Evolutionary conservation across 1,139 yeast genomes (phyloP).

Genomic region (Magnusiomyces sp.): DNA sequence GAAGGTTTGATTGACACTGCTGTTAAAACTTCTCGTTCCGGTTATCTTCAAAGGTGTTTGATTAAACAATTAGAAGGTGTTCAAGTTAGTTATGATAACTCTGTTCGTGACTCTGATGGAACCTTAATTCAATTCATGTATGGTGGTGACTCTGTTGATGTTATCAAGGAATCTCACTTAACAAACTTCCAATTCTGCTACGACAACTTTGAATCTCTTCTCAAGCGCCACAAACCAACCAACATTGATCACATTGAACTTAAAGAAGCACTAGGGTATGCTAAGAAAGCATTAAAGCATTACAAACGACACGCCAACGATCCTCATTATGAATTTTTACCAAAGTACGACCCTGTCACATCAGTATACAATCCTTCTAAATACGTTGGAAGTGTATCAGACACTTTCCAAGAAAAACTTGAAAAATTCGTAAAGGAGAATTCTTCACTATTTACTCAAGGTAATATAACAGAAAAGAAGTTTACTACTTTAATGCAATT

Average conservation of each 20-base stretch:
- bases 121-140: constrained; percentile 87
- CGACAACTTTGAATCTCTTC: constrained; percentile 80
- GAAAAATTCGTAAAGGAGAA: constrained; percentile 59
- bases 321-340: constrained; percentile 54
- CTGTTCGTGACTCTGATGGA: constrained; percentile 95
- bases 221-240: constrained; percentile 82
- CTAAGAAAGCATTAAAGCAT: constrained; percentile 74
- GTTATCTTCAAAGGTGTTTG: constrained; percentile 96
- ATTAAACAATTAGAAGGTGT: constrained; percentile 98
- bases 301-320: constrained; percentile 55
- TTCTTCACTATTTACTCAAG: constrained; percentile 35
- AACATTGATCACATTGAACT: constrained; percentile 68
- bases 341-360: constrained; percentile 82
- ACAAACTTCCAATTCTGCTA: constrained; percentile 87
- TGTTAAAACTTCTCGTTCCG: constrained; percentile 96
- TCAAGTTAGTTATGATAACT: constrained; percentile 85
- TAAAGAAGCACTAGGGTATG: constrained; percentile 67
- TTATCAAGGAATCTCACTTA: constrained; percentile 91
- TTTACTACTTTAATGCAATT: constrained; percentile 96
- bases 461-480: constrained; percentile 61
- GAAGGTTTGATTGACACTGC: constrained; percentile 99
- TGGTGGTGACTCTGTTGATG: constrained; percentile 96
- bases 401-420: constrained; percentile 72
- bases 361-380: constrained; percentile 81
- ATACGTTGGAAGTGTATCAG: constrained; percentile 89